A percentile compares a stretch with the other conserved stretches of the same genome.
Conservation (phyloP, 2,329 filamentous ascomycete genomes). For the Alternaria atra region DNA sequence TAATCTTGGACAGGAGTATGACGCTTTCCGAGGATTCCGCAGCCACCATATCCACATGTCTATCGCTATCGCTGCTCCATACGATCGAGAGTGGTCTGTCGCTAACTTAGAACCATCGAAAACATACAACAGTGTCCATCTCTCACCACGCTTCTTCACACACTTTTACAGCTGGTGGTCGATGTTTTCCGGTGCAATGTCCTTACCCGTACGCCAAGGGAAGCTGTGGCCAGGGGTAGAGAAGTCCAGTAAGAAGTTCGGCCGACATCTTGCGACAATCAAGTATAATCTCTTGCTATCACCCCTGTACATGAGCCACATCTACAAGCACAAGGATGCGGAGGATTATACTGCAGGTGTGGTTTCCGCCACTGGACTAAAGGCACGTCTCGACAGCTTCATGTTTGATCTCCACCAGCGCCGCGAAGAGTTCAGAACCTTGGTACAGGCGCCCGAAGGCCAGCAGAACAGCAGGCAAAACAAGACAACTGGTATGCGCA, state of each 20-base stretch:
- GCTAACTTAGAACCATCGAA: conserved; percentile 77
- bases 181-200: conserved; percentile 93
- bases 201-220: conserved; percentile 91
- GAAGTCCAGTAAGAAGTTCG: conserved; percentile 98
- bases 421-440: conserved; percentile 87
- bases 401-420: conserved; percentile 96
- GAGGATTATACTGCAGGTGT: conserved; percentile 82
- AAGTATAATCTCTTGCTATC: conserved; percentile 96
- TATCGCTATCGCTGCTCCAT: conserved; percentile 86
- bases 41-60: conserved; percentile 98
- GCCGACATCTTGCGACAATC: conserved; percentile 94
- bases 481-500: conserved; percentile 91
- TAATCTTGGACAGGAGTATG: conserved; percentile 67
- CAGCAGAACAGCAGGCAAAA: conserved; percentile 71
- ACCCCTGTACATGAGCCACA: conserved; percentile 92
- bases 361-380: conserved; percentile 93
- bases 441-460: conserved; percentile 71
- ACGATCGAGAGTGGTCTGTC: conserved; percentile 85
- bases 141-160: conserved; percentile 95
- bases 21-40: conserved; percentile 95
- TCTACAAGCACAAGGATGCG: conserved; percentile 97
- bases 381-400: conserved; percentile 94
- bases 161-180: conserved; percentile 99
- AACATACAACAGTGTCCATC: conserved; percentile 96
- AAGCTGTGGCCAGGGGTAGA: conserved; percentile 89